Evolutionary conservation across 2,329 filamentous ascomycete species (phyloP), one percentile per base, ranked within the genome.

Genomic region (Pseudofabraea citricarpa): DNA sequence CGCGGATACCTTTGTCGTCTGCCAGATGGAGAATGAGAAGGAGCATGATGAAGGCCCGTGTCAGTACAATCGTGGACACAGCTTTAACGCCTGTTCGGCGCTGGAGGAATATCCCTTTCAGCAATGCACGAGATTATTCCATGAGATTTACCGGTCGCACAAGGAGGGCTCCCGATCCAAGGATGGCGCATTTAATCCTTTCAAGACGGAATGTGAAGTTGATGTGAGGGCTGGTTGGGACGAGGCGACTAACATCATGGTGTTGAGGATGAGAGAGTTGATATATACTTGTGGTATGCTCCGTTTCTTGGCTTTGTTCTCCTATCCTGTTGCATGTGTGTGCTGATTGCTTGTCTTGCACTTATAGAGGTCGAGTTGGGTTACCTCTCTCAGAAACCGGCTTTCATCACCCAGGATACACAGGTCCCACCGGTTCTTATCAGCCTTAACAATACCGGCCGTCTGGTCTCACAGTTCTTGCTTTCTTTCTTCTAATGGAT

Each of bases 61-160:
- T n/a, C 21, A 22, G 10, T 22, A 22, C 21, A 37, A 21, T 22
- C 35, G 35, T n/a, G 21, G 20, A 22, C 9, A 52, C 6, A 55
- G 54, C 38, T 36, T 16, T 6, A 38, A 48, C 6, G 50, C 47
- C 10, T 57, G 52, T 29, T 3, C 29, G 10, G 24, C 20, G 2
- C 21, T 56, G n/a, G 54, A 56, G 13, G 46, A 54, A 4, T 37
- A 47, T 21, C 54, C 52, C 6, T 55, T 53, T 20, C 24, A 32
- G 15, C 45, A 47, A 24, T 54, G 48, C 19, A 53, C 45, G 39
- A 40, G 45, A n/a, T 29, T 56, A 5, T 53, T 57, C 20, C 55
- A 57, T 43, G 54, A 56, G 3, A 53, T 55, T 19, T 57, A 56
- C 39, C 42, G 42, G 19, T 48, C 47, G 5, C 46, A 50, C 20